phyloP scores from a whole-genome alignment of 2,329 filamentous ascomycete genomes.

The Claviceps sp. region DNA sequence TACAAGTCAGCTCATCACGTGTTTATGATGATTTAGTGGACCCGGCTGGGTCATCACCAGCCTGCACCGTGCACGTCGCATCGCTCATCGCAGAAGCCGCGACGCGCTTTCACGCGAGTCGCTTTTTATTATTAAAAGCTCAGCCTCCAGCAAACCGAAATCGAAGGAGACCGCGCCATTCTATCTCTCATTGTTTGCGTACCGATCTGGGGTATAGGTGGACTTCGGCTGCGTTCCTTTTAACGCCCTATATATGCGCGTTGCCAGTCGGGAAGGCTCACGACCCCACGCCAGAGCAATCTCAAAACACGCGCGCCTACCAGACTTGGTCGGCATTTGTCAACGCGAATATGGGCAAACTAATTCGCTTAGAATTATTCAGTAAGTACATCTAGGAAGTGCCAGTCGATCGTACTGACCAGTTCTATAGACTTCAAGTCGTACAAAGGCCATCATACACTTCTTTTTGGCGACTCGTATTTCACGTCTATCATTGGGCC shows the following conservation, averaged over 20 bases:
- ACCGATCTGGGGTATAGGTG: not conserved
- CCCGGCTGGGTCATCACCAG: too few species aligned
- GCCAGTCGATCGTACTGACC: conserved; percentile 5
- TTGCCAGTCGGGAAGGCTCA: not conserved
- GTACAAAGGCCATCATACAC: conserved; percentile 89
- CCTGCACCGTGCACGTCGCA: not conserved
- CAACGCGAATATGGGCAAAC: conserved; percentile 69
- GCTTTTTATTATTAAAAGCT: not conserved
- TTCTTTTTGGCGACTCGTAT: conserved; percentile 94
- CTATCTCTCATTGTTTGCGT: not conserved
- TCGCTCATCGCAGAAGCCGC: not conserved
- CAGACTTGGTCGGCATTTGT: not conserved
- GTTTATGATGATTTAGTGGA: too few species aligned
- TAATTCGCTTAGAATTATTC: conserved; percentile 86
- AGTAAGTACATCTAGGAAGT: conserved; percentile 41
- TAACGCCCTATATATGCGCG: not conserved
- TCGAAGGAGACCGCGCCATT: not conserved
- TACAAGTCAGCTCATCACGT: too few species aligned
- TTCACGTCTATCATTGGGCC: conserved; percentile 99
- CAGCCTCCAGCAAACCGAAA: not conserved
- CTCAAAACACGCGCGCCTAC: not conserved
- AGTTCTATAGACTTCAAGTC: conserved; percentile 78
- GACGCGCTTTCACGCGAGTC: conserved; percentile 1
- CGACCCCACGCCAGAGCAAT: not conserved
- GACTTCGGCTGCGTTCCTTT: not conserved